These are phyloP conservation scores for Aquilaria yunnanensis DNA, from an alignment of 345 rosid genomes.

Conservation along the genomic window DNA sequence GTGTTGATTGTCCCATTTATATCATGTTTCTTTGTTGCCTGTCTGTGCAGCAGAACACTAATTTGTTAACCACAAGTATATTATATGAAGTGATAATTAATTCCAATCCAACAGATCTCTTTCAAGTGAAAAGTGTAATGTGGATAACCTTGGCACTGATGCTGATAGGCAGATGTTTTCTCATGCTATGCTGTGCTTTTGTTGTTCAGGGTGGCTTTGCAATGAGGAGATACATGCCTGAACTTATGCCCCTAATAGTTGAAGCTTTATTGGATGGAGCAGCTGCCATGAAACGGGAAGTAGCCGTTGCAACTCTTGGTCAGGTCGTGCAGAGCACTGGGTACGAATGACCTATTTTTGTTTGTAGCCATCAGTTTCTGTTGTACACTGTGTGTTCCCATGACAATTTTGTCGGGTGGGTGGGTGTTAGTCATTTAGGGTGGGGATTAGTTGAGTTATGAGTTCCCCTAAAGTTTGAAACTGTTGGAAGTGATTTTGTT, in stretches of 20 bases:
- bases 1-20: too few species aligned
- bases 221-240: constrained; percentile 85
- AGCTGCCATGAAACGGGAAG: constrained; percentile 89
- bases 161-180: too few species aligned
- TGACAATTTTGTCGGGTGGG: neutral
- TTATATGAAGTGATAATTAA: too few species aligned
- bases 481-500: neutral
- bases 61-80: too few species aligned
- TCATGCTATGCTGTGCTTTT: constrained; percentile 10
- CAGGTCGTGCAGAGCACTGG: constrained; percentile 99
- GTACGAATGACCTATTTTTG: constrained; percentile 32
- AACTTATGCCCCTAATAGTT: constrained; percentile 96
- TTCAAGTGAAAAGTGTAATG: too few species aligned
- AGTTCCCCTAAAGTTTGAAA: too few species aligned
- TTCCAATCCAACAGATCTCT: too few species aligned
- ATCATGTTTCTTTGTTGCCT: too few species aligned
- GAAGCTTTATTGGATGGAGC: constrained; percentile 98
- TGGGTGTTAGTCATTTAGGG: neutral
- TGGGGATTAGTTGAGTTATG: neutral
- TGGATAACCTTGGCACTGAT: too few species aligned
- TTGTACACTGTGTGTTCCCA: too few species aligned
- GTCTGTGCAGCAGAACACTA: too few species aligned
- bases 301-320: constrained; percentile 97
- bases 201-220: constrained; percentile 88
- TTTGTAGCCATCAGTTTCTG: neutral